Base-by-base conservation (phyloP, 2,329 filamentous ascomycete species). In the Orbilia blumenaviensis region DNA sequence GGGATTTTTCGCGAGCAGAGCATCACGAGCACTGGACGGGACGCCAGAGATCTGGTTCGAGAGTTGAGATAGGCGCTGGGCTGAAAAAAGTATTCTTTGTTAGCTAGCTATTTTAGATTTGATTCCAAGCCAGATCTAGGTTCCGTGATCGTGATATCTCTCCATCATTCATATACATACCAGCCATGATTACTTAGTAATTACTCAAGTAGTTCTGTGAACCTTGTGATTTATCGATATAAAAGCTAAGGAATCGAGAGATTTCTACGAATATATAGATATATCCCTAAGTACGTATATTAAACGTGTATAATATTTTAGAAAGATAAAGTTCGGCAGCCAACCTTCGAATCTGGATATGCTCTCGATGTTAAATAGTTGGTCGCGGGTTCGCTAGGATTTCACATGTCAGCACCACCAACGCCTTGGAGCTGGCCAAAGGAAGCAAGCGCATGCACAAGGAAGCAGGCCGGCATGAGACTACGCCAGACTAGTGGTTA, bases 1-100 rank as follows among this genome's bases (percentile, higher is more conserved):
- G 66, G 89, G 85, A 82, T 86, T 86, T 85, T 91, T 91, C 83
- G 90, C 84, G 46, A 91, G 85, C 52, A 91, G 83, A 83, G 85
- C 87, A 76, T 87, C 87, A 78, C 82, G 83, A 79, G 85, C 85
- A 78, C 84, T 84, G 77, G 84, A 84, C 58, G 85, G 83, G 78
- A 85, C 84, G 38, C 75, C 73, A 29, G 76, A 72, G 44, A 80
- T 66, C 44, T 80, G 80, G 42, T 78, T 78, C 21, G 79, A 78
- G 5, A 80, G 77, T 18, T 80, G 78, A 23, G 76, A 69, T 44
- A 80, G 78, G 52, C 80, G 80, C 42, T 76, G 72, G 18, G 72
- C 72, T 76, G 23, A n/a, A n/a, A n/a, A n/a, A n/a, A n/a, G n/a
- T n/a, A n/a, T n/a, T n/a, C n/a, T n/a, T n/a, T n/a, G n/a, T n/a